Base-by-base conservation (phyloP, 345 rosid species). In the Stellera chamaejasme region DNA sequence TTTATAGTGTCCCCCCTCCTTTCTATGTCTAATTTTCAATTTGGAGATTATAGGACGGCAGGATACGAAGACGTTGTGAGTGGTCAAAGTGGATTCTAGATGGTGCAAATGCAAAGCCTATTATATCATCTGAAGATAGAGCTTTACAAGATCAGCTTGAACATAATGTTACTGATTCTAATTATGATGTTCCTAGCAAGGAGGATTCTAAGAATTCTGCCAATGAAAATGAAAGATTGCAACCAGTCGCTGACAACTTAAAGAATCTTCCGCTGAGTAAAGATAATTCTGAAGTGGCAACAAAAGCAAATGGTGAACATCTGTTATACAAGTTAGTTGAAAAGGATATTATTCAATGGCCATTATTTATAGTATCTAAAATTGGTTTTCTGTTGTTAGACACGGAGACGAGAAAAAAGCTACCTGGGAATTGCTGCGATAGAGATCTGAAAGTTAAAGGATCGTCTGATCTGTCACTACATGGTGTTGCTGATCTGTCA, bases 51-150 rank as follows among this genome's bases (percentile, higher is more conserved):
- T 53, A 93, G 99, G 95, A 75, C 64, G 82, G 85, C 68, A 80
- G 79, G 71, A 63, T 94, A 65, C 81, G 97, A 41, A 87, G 74
- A 71, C 82, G 79, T 23, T 77, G 79, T 62, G 84, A 74, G 42
- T 90, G 97, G 97, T 72, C 75, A 58, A 82, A 82, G 73, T 94
- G 97, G 97, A 69, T 76, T 68, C 76, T 73, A 39, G 63, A 67
- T 64, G 56, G 73, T 47, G 47, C 43, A 43, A 66, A 70, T 47
- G 47, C 43, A 43, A 66, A 70, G 48, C 50, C 54, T 52, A 51
- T 58, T 27, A 27, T 46, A 42, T 43, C 62, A 2, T 58, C 72
- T 13, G 63, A 79, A 65, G 66, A 64, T 69, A 74, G 64, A 59
- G 67, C 54, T 54, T 65, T 79, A 5, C 69, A 64, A 65, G 71